phyloP scores from a whole-genome alignment of 2,329 filamentous ascomycete genomes.

The Parasarocladium wereldwijsianum region DNA sequence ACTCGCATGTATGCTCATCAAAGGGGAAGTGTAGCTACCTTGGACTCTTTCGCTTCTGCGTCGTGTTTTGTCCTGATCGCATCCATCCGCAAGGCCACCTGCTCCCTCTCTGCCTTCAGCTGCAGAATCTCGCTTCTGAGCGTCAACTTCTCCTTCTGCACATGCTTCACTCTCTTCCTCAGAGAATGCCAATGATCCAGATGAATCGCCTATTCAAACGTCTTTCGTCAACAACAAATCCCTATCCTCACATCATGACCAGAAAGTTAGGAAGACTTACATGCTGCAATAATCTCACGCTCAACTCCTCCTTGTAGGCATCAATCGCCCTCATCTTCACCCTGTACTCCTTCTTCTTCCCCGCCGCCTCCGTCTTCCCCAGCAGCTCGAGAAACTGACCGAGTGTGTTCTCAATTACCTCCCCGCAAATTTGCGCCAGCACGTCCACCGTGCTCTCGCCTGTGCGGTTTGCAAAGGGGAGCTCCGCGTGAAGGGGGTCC shows the following conservation, averaged over 20 bases:
- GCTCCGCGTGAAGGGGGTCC: constrained; percentile 33
- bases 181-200: constrained; percentile 44
- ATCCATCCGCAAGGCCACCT: constrained; percentile 48
- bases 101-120: constrained; percentile 43
- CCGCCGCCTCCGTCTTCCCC: constrained; percentile 25
- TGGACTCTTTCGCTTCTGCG: constrained; percentile 32
- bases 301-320: constrained; percentile 42
- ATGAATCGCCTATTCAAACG: constrained; percentile 32
- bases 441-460: constrained; percentile 51
- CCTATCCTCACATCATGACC: accelerated
- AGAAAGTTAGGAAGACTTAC: constrained; percentile 33
- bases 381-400: constrained; percentile 28
- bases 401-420: constrained; percentile 38
- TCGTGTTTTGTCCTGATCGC: constrained; percentile 46
- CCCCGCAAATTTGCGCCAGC: constrained; percentile 44
- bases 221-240: too few relatives aligned
- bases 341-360: constrained; percentile 37
- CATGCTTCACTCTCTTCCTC: constrained; percentile 39
- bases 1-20: neutral
- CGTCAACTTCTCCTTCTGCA: constrained; percentile 40
- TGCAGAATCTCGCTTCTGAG: constrained; percentile 46
- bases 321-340: constrained; percentile 42
- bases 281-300: constrained; percentile 40
- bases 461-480: constrained; percentile 35
- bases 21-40: constrained; percentile 22